phyloP scores from a whole-genome alignment of 2,329 filamentous ascomycete genomes.

The Fusarium sublunatum region DNA sequence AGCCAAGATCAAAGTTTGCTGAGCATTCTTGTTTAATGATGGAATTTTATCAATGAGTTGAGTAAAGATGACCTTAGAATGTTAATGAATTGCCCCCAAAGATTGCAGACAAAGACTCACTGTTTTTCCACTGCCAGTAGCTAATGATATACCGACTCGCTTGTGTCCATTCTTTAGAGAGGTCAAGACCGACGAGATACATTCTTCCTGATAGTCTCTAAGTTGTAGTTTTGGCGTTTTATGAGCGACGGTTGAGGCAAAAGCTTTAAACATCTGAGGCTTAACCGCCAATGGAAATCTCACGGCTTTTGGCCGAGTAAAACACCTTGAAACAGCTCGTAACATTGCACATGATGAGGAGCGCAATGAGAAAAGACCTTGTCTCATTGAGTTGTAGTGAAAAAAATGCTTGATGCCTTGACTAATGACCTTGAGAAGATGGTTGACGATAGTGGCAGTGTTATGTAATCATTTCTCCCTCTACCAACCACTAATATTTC shows the following conservation, averaged over 20 bases:
- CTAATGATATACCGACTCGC: constrained; percentile 84
- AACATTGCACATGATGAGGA: constrained; percentile 54
- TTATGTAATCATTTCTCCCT: constrained; percentile 37
- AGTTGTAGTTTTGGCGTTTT: constrained; percentile 63
- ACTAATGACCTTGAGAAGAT: neutral
- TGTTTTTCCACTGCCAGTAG: constrained; percentile 90
- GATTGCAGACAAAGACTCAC: constrained; percentile 57
- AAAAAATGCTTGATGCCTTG: constrained; percentile 6
- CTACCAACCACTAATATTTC: constrained; percentile 6
- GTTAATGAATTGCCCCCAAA: constrained; percentile 15
- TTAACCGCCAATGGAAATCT: constrained; percentile 17
- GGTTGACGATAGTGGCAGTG: neutral
- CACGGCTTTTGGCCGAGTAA: constrained; percentile 37
- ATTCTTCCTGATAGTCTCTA: constrained; percentile 90
- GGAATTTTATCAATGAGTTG: constrained; percentile 86
- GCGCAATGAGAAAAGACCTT: constrained; percentile 12
- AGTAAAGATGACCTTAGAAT: constrained; percentile 86
- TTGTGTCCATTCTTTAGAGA: constrained; percentile 78
- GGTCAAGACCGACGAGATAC: constrained; percentile 81
- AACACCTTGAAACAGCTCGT: constrained; percentile 46
- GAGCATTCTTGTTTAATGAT: constrained; percentile 61
- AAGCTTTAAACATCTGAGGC: constrained; percentile 34
- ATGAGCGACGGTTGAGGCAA: constrained; percentile 38
- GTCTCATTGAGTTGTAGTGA: constrained; percentile 18
- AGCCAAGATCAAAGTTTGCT: constrained; percentile 88